Evolutionary conservation across 305 asterid genomes (phyloP), one percentile per base, ranked within the genome.

Genomic region (Fraxinus sp.): DNA sequence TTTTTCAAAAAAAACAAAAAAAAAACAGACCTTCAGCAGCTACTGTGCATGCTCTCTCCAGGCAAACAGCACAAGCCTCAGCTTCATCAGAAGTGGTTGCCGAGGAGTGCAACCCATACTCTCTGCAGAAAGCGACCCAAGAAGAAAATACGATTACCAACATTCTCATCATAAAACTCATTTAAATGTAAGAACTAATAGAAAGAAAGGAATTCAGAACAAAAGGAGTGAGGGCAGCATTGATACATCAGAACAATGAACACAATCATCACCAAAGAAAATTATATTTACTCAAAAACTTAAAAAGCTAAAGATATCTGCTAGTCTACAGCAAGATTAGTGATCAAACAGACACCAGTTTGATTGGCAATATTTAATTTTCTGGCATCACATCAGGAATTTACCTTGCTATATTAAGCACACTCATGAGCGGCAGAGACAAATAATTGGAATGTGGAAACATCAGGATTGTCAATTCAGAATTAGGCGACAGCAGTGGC

Each of bases 361-460:
- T 52, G 22, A 52, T 52, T n/a, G 64, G 14, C 3, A 22, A 20
- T 62, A 18, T 20, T 22, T 20, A 62, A 20, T 20, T 59, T 59
- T 52, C 64, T 16, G 64, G 24, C 24, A 52, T 52, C 22, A 1
- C 24, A 5, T 20, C 30, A 7, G 70, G 70, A 6, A 59, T 59
- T 77, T 88, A 94, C 99, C 99, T 92, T 80, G 99, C 98, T 52
- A 96, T 96, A 84, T 91, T 92, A 44, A 96, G 91, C 82, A 91
- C 93, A 30, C 99, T 96, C 93, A 91, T 82, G 86, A 96, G 97
- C 1, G 99, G 99, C 86, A 96, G 85, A 0, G 98, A 92, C 78
- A 96, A 87, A 89, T 94, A 91, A 85, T 90, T 92, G 74, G 99
- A 96, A 84, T 87, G 94, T 72, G 95, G 93, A 86, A 94, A 96